phyloP scores from a whole-genome alignment of 2,329 filamentous ascomycete genomes.

The Zymoseptoria ardabiliae region DNA sequence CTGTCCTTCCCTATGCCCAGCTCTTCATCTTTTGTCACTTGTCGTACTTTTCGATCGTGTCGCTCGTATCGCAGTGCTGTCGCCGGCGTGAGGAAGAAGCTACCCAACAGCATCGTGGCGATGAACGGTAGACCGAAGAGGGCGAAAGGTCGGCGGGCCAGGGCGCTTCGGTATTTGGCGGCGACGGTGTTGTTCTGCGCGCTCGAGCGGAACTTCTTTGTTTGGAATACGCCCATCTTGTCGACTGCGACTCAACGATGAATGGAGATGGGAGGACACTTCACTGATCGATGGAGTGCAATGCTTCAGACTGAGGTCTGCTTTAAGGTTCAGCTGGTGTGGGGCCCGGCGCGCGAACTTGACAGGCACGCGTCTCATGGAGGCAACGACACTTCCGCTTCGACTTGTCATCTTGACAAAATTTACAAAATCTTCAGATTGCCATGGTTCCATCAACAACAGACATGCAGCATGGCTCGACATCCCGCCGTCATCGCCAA shows the following conservation, averaged over 20 bases:
- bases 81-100: slow-evolving; percentile 89
- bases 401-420: background rate
- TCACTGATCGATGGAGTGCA: background rate
- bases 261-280: background rate
- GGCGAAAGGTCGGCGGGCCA: slow-evolving; percentile 76
- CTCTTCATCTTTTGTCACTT: slow-evolving; percentile 78
- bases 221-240: slow-evolving; percentile 30
- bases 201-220: slow-evolving; percentile 53
- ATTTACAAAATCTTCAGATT: background rate
- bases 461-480: slow-evolving; percentile 33
- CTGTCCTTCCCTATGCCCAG: slow-evolving; percentile 67
- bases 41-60: slow-evolving; percentile 80
- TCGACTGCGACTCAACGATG: background rate
- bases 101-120: slow-evolving; percentile 78
- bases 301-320: background rate
- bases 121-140: slow-evolving; percentile 94
- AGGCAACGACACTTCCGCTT: background rate
- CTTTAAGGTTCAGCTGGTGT: background rate
- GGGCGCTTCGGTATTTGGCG: slow-evolving; percentile 64
- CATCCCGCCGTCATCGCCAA: slow-evolving; percentile 13
- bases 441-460: background rate
- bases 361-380: background rate
- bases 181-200: slow-evolving; percentile 63
- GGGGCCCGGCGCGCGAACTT: background rate
- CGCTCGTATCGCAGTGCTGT: slow-evolving; percentile 91